Base-by-base conservation (phyloP, 83 land plant genomes). In the Picea abies region DNA sequence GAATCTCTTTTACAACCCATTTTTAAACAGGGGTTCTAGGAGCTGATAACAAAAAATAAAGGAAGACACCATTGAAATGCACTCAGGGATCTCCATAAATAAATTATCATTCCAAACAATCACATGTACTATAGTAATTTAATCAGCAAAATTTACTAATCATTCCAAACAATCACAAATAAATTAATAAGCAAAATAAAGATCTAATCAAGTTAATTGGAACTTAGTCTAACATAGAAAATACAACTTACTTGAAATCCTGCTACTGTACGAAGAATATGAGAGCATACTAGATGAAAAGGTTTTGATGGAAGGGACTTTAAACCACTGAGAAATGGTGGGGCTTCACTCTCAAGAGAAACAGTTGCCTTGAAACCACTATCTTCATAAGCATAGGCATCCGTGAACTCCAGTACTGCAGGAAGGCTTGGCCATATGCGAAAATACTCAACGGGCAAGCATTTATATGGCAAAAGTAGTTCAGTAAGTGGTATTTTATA, bases 401-500 rank as follows among this genome's bases (percentile, higher is more conserved):
- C 99, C 32, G 99, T 93, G 72, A 84, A 94, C 89, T 97, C 99
- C 23, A 93, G 84, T 65, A 97, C 93, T 71, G 99, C 98, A 23
- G 99, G 99, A 79, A 97, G 88, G 84, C 99, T 97, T 25, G 99
- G 98, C 99, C 99, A 97, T 63, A 97, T 81, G 65, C 99, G 90
- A 80, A 97, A 94, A 86, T 91, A 97, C 72, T 97, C 99, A 49
- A 97, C 99, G 19, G 99, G 99, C 25, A 97, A 95, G 23, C 91
- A 88, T 82, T 92, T 88, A 77, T 97, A 87, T 5, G 99, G 99
- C 82, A 92, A 79, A 60, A 97, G 90, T 78, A 97, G 93, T 58
- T 97, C 99, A 60, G 95, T 94, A 62, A 97, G 84, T 29, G 99
- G 98, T 44, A 97, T 86, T 76, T 91, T 90, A 87, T 97, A 97